Base-by-base conservation (phyloP, 768 basidiomycete species). In the Termitomyces sp. region DNA sequence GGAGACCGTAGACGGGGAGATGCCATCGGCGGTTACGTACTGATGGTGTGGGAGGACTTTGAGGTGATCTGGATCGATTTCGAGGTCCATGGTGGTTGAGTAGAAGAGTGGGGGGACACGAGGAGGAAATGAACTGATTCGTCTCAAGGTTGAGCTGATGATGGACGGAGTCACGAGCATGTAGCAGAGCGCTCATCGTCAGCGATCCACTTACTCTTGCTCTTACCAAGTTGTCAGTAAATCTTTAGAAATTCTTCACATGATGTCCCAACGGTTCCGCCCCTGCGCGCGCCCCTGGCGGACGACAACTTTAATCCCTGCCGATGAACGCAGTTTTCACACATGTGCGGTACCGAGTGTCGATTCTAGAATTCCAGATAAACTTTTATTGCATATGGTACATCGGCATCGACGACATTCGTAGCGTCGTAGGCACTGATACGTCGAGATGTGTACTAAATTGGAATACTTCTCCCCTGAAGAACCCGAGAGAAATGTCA, bases 41-140 rank as follows among this genome's bases (percentile, higher is more conserved):
- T 95, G 92, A 55, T 76, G 72, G 67, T 92, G 93, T 0, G 83
- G 81, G 50, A 85, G 81, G 53, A 97, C 83, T 60, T 82, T 75
- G 65, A 91, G 72, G 57, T 81, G 84, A 67, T 82, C 77, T 8
- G 79, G 73, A 16, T 76, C 70, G 57, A 85, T 70, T 57, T 80
- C 68, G 32, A 72, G 67, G 65, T 79, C 75, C 77, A 78, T 76
- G 30, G 50, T 47, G 52, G 40, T 47, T 28, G 57, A 40, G 26
- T 20, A 47, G 55, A n/a, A 43, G 46, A 36, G 35, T 35, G 33
- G 57, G 36, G 14, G 35, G 4, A 26, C 24, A 3, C 44, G 51
- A 55, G 26, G 51, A 55, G 32, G 52, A 30, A 44, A 49, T 30
- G 26, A 16, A 35, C 30, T 52, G 45, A 58, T 26, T 47, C 55